These are phyloP conservation scores for Trichoderma breve DNA, from an alignment of 2,329 filamentous ascomycete species.

Conservation along the genomic window DNA sequence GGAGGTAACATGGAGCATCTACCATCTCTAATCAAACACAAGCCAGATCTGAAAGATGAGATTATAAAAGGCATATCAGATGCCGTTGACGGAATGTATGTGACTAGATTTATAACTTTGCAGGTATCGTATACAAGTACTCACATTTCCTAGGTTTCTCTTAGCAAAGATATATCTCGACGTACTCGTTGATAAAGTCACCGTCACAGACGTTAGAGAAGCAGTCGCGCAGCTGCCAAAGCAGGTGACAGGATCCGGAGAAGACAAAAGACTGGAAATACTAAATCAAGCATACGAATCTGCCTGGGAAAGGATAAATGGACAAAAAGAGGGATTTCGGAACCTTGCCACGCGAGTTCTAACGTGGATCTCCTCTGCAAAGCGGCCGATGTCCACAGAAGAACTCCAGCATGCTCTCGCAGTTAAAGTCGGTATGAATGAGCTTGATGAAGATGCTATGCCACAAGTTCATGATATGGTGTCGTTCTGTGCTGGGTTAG, in stretches of 20 bases:
- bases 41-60: background rate
- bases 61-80: background rate
- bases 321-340: background rate
- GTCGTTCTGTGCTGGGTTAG: conserved; percentile 21
- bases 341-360: conserved; percentile 26
- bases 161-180: background rate
- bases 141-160: background rate
- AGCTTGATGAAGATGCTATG: conserved; percentile 30
- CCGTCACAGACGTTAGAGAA: background rate
- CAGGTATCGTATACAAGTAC: background rate
- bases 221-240: background rate
- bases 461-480: conserved; percentile 35
- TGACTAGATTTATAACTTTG: no score
- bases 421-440: conserved; percentile 27
- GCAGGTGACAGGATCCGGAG: background rate
- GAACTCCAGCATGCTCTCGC: conserved; percentile 47
- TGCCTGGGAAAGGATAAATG: background rate
- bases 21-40: background rate
- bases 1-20: background rate
- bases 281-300: background rate
- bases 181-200: background rate
- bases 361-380: conserved; percentile 41
- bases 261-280: background rate
- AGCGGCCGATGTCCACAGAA: conserved; percentile 30
- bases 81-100: background rate